phyloP scores from a whole-genome alignment of 192 early-diverging fungal species.

The Cetraspora pellucida region DNA sequence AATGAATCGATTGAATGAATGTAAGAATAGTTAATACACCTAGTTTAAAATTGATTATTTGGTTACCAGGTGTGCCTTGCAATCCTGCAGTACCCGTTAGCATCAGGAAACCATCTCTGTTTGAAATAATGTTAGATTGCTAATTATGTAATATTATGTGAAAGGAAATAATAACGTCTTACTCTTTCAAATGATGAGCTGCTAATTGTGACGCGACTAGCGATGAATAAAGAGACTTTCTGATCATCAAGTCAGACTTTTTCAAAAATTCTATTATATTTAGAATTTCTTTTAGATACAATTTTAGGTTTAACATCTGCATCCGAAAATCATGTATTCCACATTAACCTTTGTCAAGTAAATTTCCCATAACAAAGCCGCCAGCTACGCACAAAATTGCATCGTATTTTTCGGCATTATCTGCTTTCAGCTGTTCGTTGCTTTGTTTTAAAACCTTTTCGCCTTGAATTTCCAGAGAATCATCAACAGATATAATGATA shows the following conservation, averaged over 20 bases:
- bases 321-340: slow-evolving; percentile 5
- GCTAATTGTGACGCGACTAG: slow-evolving; percentile 84
- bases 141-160: neutral
- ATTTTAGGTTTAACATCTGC: neutral
- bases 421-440: slow-evolving; percentile 33
- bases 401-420: slow-evolving; percentile 58
- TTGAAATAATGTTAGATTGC: neutral
- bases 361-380: slow-evolving; percentile 93
- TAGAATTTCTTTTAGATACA: neutral
- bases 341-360: slow-evolving; percentile 56
- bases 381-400: slow-evolving; percentile 93
- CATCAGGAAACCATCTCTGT: slow-evolving; percentile 69
- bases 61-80: slow-evolving; percentile 19
- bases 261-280: slow-evolving; percentile 59
- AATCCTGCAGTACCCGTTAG: slow-evolving; percentile 69
- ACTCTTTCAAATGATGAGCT: slow-evolving; percentile 71
- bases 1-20: neutral
- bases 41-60: neutral
- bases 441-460: slow-evolving; percentile 55
- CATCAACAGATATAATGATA: slow-evolving; percentile 56
- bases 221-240: slow-evolving; percentile 81
- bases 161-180: slow-evolving; percentile 24
- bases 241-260: slow-evolving; percentile 74
- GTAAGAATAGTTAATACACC: neutral
- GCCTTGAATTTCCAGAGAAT: slow-evolving; percentile 63